phyloP scores from a whole-genome alignment of 106 monocot species.

The Dendrobium nobile region DNA sequence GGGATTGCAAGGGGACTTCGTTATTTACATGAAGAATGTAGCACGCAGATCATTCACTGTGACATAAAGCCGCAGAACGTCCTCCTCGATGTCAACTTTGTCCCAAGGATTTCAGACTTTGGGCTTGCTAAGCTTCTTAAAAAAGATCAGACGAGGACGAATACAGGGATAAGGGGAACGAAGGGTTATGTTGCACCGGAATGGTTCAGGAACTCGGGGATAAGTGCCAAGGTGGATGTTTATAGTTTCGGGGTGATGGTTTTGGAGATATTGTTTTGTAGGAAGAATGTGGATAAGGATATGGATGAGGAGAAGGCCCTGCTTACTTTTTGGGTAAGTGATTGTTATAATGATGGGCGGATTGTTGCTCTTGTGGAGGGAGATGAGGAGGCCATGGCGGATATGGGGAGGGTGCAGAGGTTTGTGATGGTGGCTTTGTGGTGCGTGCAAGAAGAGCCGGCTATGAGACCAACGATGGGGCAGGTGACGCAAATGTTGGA shows the following conservation, averaged over 20 bases:
- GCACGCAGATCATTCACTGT: constrained; percentile 27
- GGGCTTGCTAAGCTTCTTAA: constrained; percentile 47
- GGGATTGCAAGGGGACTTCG: constrained; percentile 46
- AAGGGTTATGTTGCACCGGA: constrained; percentile 65
- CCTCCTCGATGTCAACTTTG: constrained; percentile 39
- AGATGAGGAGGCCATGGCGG: constrained; percentile 22
- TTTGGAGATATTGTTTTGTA: constrained; percentile 53
- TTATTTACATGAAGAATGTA: constrained; percentile 55
- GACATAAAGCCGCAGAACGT: constrained; percentile 68
- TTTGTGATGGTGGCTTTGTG: constrained; percentile 43
- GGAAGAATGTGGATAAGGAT: constrained; percentile 20
- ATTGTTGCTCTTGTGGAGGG: constrained; percentile 35
- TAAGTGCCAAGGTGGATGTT: constrained; percentile 53
- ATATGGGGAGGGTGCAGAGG: constrained; percentile 23
- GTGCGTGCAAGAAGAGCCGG: constrained; percentile 57
- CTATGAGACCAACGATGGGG: constrained; percentile 46
- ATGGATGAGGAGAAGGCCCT: constrained; percentile 23
- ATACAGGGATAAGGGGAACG: constrained; percentile 44
- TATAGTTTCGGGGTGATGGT: constrained; percentile 73
- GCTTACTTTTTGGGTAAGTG: constrained; percentile 14
- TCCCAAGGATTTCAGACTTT: constrained; percentile 42
- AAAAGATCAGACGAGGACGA: constrained; percentile 31
- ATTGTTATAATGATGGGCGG: constrained; percentile 18
- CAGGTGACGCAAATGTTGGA: constrained; percentile 61
- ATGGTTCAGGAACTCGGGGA: constrained; percentile 30